These are phyloP conservation scores for Acanthochlamys bracteata DNA, from an alignment of 106 monocot species.

Conservation along the genomic window DNA sequence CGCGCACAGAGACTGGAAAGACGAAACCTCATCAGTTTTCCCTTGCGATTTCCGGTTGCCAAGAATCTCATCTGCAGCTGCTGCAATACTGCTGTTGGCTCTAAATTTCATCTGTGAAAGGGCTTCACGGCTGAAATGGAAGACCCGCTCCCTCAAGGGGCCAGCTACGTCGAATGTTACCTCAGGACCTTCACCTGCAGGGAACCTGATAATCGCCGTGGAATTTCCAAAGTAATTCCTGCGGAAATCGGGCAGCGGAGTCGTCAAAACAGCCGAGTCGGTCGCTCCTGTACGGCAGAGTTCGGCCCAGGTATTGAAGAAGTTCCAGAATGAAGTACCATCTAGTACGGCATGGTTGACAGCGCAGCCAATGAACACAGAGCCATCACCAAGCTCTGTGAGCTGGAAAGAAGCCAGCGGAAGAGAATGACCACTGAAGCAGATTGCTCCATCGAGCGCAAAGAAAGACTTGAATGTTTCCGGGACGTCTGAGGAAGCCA, in stretches of 20 bases:
- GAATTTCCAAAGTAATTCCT: conserved; percentile 70
- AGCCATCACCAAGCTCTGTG: conserved; percentile 74
- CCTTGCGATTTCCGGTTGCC: no score
- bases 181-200: conserved; percentile 25
- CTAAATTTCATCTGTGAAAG: conserved; percentile 47
- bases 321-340: conserved; percentile 93
- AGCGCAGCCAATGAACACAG: conserved; percentile 62
- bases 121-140: conserved; percentile 45
- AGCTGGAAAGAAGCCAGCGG: conserved; percentile 74
- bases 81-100: conserved; percentile 20
- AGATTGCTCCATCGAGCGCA: conserved; percentile 46
- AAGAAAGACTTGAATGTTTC: conserved; percentile 41
- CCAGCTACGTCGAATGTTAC: conserved; percentile 45
- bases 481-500: conserved; percentile 39
- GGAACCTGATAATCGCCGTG: conserved; percentile 48
- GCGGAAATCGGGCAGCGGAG: conserved; percentile 44
- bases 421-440: conserved; percentile 64
- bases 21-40: conserved; percentile 58
- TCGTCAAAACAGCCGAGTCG: conserved; percentile 14
- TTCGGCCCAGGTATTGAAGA: conserved; percentile 84
- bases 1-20: conserved; percentile 85
- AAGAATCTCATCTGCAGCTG: no score
- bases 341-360: conserved; percentile 84
- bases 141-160: conserved; percentile 60
- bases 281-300: conserved; percentile 40